Evolutionary conservation across 139 green algal genomes (phyloP), one percentile per base, ranked within the genome.

Genomic region (Coelastrella sp.): DNA sequence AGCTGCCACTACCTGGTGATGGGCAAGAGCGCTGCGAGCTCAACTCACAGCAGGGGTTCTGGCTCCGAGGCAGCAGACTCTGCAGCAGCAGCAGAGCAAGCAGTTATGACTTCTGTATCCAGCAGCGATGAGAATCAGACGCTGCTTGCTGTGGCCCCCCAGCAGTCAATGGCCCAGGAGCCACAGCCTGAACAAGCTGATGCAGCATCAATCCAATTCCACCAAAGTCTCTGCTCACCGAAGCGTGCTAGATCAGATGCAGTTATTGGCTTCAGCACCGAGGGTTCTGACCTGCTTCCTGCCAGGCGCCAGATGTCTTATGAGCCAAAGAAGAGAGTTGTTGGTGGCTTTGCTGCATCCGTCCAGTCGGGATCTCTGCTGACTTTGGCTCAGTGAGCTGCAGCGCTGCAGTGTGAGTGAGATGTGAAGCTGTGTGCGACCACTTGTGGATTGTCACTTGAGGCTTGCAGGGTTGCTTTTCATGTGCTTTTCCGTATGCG

Each of bases 331-430:
- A 41, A 35, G 53, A 60, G 75, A 3, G 75, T 82, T 27, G 75
- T 82, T n/a, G 75, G 75, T 15, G 75, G 75, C 35, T 82, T 82
- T 71, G 75, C 68, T 77, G 72, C 23, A n/a, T 80, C 72, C 0
- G 5, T 67, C 5, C 19, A 21, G 2, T 35, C 71, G 23, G 40
- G 38, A 41, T 23, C 51, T 32, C 71, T 64, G 17, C 53, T 64
- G 53, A 27, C 53, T 17, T 19, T 38, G 43, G 43, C 45, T 35
- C 71, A 79, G 41, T 79, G 43, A 40, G 0, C 5, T 3, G 3
- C 2, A 19, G 4, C 4, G 19, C 30, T 50, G 7, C 30, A 45
- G 30, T 2, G 30, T 48, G 34, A 35, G 30, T 9, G 11, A 25
- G 13, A 48, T 34, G 2, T 45, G 32, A 25, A 17, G 27, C 9